These are phyloP conservation scores for Selenicereus undatus DNA, from an alignment of 148 eudicot species.

Conservation along the genomic window DNA sequence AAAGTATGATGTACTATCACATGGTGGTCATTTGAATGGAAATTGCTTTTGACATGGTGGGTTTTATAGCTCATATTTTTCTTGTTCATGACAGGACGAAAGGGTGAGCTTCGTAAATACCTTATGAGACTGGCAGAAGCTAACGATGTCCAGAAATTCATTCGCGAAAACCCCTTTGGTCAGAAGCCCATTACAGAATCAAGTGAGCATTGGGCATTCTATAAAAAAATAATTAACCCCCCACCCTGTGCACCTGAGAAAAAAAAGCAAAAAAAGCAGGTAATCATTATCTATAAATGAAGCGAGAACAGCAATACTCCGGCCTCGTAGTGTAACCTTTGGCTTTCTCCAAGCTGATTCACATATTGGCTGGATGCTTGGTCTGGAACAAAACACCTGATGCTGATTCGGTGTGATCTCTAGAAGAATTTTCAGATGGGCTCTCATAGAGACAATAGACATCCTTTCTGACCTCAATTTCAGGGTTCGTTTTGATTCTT, in stretches of 20 bases:
- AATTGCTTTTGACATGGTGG: too few relatives aligned
- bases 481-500: not conserved
- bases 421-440: not conserved
- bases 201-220: not conserved
- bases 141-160: not conserved
- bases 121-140: not conserved
- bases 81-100: not conserved
- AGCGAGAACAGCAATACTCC: not conserved
- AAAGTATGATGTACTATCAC: too few relatives aligned
- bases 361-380: not conserved
- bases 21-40: not conserved
- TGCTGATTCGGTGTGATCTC: not conserved
- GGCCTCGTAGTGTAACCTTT: not conserved
- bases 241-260: not conserved
- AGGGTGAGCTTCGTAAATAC: not conserved
- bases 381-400: not conserved
- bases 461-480: not conserved
- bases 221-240: not conserved
- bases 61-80: not conserved
- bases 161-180: constrained; percentile 1
- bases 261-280: not conserved
- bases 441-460: not conserved
- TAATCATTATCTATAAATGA: not conserved
- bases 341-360: not conserved
- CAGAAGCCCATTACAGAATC: not conserved